Base-by-base conservation (phyloP, 2,329 filamentous ascomycete species). In the Scortechinia acanthostroma region DNA sequence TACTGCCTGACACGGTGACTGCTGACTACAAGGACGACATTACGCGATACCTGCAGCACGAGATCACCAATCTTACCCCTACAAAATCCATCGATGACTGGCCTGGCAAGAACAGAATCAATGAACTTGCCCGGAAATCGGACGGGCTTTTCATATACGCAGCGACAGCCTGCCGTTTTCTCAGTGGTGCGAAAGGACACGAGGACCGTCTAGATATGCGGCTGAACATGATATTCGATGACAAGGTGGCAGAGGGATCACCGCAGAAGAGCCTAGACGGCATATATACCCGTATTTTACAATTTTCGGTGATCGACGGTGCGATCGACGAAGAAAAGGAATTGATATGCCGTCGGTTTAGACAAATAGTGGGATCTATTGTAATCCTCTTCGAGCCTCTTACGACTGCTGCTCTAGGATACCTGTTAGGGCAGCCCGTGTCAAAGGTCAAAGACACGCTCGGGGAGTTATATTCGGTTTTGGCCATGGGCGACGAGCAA, bases 21-120 rank as follows among this genome's bases (percentile, higher is more conserved):
- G 48, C 56, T 20, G 37, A 53, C 42, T 48, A 56, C 40, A 49
- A 56, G 19, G 47, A 52, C 17, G 58, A 62, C 30, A 58, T 62
- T 20, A 43, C 33, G 21, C 13, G 50, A 2, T 58, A 51, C 46
- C 30, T 59, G 4, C 16, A 48, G 28, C 20, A 50, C 23, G 19
- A 50, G 6, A n/a, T n/a, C n/a, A n/a, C n/a, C n/a, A n/a, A n/a
- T n/a, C 43, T 54, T 43, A 22, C 16, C n/a, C 1, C 22, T 2
- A 53, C 53, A 21, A 25, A 44, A 16, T 43, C 49, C 17, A 13
- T 49, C 21, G 19, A 51, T 30, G 22, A 51, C 1, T 52, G 50
- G 49, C 50, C 51, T 6, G 47, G 48, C 16, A 35, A 55, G 16
- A 15, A 46, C 10, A 44, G 30, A n/a, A 48, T 53, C 23, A 6